These are phyloP conservation scores for Diaporthe nobilis DNA, from an alignment of 2,329 filamentous ascomycete genomes.

Conservation along the genomic window DNA sequence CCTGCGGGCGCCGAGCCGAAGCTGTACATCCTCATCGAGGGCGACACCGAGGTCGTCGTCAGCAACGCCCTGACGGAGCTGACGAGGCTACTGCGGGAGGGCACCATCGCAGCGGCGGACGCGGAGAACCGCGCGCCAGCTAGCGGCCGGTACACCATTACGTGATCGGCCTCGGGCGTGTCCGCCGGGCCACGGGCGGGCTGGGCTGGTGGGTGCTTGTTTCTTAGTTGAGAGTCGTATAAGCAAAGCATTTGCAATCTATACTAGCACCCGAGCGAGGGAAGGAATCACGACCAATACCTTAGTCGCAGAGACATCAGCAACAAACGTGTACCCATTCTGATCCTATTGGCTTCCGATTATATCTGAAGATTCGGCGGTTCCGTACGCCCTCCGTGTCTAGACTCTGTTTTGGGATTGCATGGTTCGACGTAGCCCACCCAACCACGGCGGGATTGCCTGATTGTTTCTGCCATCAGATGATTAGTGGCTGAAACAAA, in stretches of 20 bases:
- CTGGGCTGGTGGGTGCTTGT: neutral
- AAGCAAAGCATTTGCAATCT: neutral
- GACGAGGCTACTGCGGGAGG: constrained; percentile 89
- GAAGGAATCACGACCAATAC: neutral
- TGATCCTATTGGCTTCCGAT: neutral
- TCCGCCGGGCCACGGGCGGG: neutral
- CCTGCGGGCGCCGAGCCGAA: constrained; percentile 85
- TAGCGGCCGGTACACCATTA: constrained; percentile 88
- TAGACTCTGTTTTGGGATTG: neutral
- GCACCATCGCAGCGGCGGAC: constrained; percentile 89
- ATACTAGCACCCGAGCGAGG: neutral
- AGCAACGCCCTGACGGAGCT: constrained; percentile 92
- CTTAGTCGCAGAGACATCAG: neutral
- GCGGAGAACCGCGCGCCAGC: constrained; percentile 85
- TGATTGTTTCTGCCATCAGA: constrained; percentile 16
- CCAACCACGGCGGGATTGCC: neutral
- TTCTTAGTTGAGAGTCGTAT: neutral
- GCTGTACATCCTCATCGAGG: constrained; percentile 97
- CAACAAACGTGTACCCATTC: neutral
- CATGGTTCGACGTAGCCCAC: neutral
- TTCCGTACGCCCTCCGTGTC: neutral
- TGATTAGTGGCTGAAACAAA: constrained; percentile 25
- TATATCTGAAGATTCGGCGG: neutral
- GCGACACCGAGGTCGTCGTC: constrained; percentile 94
- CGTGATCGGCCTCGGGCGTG: constrained; percentile 60